Base-by-base conservation (phyloP, 345 rosid genomes). In the Sisymbrium altissimum region DNA sequence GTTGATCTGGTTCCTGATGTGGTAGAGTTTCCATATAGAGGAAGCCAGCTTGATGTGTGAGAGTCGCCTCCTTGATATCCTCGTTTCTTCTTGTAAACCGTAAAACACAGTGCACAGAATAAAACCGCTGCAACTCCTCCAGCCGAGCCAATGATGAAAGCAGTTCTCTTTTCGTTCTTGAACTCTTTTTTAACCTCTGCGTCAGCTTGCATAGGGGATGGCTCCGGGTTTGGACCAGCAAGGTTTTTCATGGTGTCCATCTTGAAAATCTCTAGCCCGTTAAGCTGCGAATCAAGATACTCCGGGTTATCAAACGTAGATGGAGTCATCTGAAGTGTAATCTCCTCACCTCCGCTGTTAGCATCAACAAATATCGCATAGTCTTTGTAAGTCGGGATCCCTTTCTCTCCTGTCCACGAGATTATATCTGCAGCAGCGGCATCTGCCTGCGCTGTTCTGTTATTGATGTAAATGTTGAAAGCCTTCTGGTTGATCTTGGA, bases 231-330 rank as follows among this genome's bases (percentile, higher is more conserved):
- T 5, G 79, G 84, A 15, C 97, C 93, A 0, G 89, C 96, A 60
- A 95, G 69, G 60, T 72, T 86, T 62, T 75, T 80, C 36, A 30
- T 73, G 14, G 64, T 49, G 18, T 73, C 80, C 36, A 87, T 80
- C 83, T 93, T 91, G 81, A 91, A 88, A 33, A 94, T 78, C 81
- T 94, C 96, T 19, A 91, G n/a, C 9, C 95, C 95, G 52, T 86
- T 94, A 18, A 91, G 82, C 14, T 78, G 39, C 0, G 91, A 72
- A 49, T 89, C 88, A 30, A 58, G 75, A 73, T 30, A 85, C 44
- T 89, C 83, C 0, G 93, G 89, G 17, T 57, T 78, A 3, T 8
- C n/a, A 35, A 35, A 29, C 0, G 64, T 55, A 0, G 95, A 79
- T 13, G 97, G 98, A 2, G 79, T 75, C 78, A 91, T 73, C 9